Base-by-base conservation (phyloP, 75 land plant species). In the Azolla pinnata region DNA sequence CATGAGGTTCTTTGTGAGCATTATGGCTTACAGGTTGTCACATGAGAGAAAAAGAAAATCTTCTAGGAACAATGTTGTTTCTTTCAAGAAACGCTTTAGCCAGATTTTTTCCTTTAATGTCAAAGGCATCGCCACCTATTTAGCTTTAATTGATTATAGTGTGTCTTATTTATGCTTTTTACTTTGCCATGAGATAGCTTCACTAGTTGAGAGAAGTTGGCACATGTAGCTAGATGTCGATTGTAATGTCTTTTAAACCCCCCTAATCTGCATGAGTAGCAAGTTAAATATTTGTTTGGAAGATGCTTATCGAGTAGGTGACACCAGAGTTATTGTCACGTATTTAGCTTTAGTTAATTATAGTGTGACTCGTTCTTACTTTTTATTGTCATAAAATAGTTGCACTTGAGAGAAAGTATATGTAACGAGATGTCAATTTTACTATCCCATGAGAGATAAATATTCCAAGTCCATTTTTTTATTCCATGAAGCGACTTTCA, bases 191-290 rank as follows among this genome's bases (percentile, higher is more conserved):
- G 67, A 57, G 2, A 73, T 53, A 21, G 57, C 55, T 19, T 64
- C 72, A 26, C 57, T 31, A 32, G 28, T 33, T 20, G 69, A 19
- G 44, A 61, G 32, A 46, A 65, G n/a, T n/a, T n/a, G n/a, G n/a
- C n/a, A 73, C 5, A 73, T 14, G 62, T 68, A 72, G 1, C 68
- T 21, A n/a, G 51, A 65, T 54, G 63, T 71, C 23, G 80, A 71
- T 50, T 58, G 60, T 27, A 64, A 30, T 2, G 25, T 29, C 33
- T 59, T 50, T 4, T 23, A 0, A 31, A n/a, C 77, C 56, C 23
- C 44, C 77, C 65, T n/a, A 69, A 52, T 79, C 54, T n/a, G 71
- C 66, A 50, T 75, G 68, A 24, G 58, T n/a, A n/a, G n/a, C n/a
- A n/a, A n/a, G n/a, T n/a, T n/a, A n/a, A n/a, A n/a, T n/a, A n/a